Evolutionary conservation across 2,329 filamentous ascomycete species (phyloP), one percentile per base, ranked within the genome.

Genomic region (Atkinsonella hypoxylon): DNA sequence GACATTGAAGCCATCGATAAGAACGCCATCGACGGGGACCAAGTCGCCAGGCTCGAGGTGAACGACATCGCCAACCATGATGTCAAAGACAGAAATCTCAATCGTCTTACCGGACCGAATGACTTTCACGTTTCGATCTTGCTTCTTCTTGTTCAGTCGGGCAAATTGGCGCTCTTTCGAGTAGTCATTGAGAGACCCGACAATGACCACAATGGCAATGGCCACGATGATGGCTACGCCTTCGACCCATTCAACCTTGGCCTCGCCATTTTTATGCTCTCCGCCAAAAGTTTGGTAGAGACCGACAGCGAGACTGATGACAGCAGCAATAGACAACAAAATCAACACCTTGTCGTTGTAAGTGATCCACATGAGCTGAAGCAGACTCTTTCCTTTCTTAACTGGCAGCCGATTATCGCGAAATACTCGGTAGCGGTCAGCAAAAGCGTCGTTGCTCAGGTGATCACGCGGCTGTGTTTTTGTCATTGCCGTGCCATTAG

Each of bases 341-440:
- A 88, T 85, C 44, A 89, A 70, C 3, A 90, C 83, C 64, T 89
- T 90, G 73, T 90, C 86, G 67, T 89, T 87, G 64, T 88, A 88
- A 0, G 86, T 87, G 59, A 89, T 85, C 85, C 85, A 89, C 67
- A 87, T 85, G 41, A 90, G 71, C 61, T 86, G 72, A 43, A 87
- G 70, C 40, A 89, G 74, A 55, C 72, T 83, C 69, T 89, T 89
- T 43, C 83, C 77, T 68, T 89, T 87, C 65, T 84, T 83, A 59
- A 79, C 82, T 0, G 86, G 86, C 36, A 90, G 69, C 42, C 79
- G 73, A 61, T 90, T 90, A 65, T 88, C 83, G 57, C 73, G 76
- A 62, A 79, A 89, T 31, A 89, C 78, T 36, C 85, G 81, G 60
- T 81, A 82, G 52, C 86, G 77, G 58, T 89, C 85, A 13, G 65